Conservation (phyloP, 768 basidiomycete species). For the Calvatia gigantea region DNA sequence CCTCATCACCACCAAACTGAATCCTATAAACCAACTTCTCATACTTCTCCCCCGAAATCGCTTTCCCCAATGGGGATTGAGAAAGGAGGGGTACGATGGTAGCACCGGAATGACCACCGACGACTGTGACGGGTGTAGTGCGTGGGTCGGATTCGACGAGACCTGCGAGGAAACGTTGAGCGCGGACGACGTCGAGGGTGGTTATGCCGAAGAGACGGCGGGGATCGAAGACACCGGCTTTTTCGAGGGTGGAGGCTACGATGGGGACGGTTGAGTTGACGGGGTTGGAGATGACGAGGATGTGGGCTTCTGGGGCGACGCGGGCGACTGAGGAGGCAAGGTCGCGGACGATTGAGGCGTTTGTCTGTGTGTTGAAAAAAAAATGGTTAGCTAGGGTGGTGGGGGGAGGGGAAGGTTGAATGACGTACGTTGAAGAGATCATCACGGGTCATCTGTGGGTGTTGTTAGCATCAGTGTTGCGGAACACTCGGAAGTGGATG, state of each 20-base stretch:
- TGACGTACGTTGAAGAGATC: conserved; percentile 92
- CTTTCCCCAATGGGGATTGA: conserved; percentile 68
- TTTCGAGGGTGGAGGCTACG: conserved; percentile 86
- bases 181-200: conserved; percentile 96
- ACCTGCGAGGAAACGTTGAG: conserved; percentile 83
- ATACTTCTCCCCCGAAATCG: conserved; percentile 70
- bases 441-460: conserved; percentile 85
- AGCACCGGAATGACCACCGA: conserved; percentile 96
- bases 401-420: not conserved
- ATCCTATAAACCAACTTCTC: conserved; percentile 86
- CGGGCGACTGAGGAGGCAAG: conserved; percentile 87
- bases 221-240: conserved; percentile 91
- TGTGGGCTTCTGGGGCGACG: conserved; percentile 84
- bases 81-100: conserved; percentile 97
- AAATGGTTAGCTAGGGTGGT: not conserved
- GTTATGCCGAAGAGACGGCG: conserved; percentile 92
- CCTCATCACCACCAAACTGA: conserved; percentile 97
- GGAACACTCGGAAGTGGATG: not conserved
- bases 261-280: conserved; percentile 99
- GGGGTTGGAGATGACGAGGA: conserved; percentile 98
- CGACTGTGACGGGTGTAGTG: conserved; percentile 74
- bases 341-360: conserved; percentile 96
- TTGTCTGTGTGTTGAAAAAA: conserved; percentile 78
- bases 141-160: conserved; percentile 62
- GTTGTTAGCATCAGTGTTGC: conserved; percentile 22